Evolutionary conservation across 345 rosid genomes (phyloP).

Genomic region (Erodium maritimum): DNA sequence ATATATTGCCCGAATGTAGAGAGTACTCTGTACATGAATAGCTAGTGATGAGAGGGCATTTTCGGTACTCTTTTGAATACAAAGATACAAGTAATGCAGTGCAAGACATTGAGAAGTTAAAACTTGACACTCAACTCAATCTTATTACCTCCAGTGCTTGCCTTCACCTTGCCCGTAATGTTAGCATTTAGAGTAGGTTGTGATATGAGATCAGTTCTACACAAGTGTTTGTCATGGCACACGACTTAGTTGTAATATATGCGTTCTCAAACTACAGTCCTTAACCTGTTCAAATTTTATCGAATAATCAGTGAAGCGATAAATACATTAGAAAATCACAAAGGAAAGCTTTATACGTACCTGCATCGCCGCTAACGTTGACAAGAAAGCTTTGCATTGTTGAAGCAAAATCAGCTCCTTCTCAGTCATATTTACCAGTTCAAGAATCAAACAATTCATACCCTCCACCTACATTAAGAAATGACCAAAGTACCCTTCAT

Average conservation of each 20-base stretch:
- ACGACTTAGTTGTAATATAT: constrained; percentile 55
- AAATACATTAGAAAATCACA: constrained; percentile 1
- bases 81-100: background rate
- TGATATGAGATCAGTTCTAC: constrained; percentile 66
- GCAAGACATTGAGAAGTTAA: constrained; percentile 15
- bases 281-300: constrained; percentile 40
- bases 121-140: constrained; percentile 17
- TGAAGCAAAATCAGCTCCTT: constrained; percentile 60
- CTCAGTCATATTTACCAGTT: constrained; percentile 47
- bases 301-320: constrained; percentile 1
- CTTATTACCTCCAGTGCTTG: constrained; percentile 23
- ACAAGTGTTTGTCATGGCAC: constrained; percentile 32
- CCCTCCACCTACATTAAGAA: constrained; percentile 56
- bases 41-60: background rate
- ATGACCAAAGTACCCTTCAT: background rate
- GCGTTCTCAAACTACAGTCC: constrained; percentile 82
- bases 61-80: background rate
- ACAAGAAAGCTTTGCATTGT: constrained; percentile 59
- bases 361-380: constrained; percentile 63
- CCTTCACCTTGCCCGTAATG: constrained; percentile 31
- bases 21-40: background rate
- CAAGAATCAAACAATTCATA: constrained; percentile 47
- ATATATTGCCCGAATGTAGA: background rate
- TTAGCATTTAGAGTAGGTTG: constrained; percentile 48
- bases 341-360: constrained; percentile 21